Base-by-base conservation (phyloP, 78 protist species). In the Dictyostelium brefeldianum region DNA sequence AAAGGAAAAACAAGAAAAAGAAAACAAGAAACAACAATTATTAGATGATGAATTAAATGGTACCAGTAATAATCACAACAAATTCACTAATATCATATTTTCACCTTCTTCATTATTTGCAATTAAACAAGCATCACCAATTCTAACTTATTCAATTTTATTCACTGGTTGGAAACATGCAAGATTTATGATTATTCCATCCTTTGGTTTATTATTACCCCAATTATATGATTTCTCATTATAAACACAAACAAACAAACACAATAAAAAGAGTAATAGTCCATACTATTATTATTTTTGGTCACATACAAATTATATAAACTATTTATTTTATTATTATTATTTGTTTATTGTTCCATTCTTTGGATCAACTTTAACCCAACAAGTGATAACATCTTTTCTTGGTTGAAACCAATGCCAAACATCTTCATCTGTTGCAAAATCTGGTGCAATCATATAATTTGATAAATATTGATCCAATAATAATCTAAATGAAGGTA, bases 331-430 rank as follows among this genome's bases (percentile, higher is more conserved):
- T n/a, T n/a, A n/a, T n/a, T n/a, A n/a, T n/a, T n/a, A n/a, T n/a
- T n/a, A n/a, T n/a, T n/a, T n/a, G n/a, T n/a, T n/a, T n/a, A n/a
- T n/a, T n/a, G n/a, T n/a, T n/a, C 83, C 27, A 9, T 43, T 65
- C 48, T 83, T 12, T 14, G 94, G 67, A 51, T 96, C 87, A 22
- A 67, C 97, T 73, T 94, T 95, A 22, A 99, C 99, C 82, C 89
- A 98, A 1, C 97, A 31, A 94, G 83, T 54, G 91, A 99, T 57
- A 79, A 96, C 95, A 41, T 78, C 50, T 22, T 77, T 18, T 20
- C 78, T 70, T 3, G 97, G 96, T 43, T 84, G 69, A 20, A 97
- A 56, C 97, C 97, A 97, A 64, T 98, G 99, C 54, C 83, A 83
- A 25, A 99, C 43, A 67, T 99, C 99, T 10, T 87, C 99, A 41